phyloP scores from a whole-genome alignment of 768 basidiomycete species.

The Cyathus striatus region DNA sequence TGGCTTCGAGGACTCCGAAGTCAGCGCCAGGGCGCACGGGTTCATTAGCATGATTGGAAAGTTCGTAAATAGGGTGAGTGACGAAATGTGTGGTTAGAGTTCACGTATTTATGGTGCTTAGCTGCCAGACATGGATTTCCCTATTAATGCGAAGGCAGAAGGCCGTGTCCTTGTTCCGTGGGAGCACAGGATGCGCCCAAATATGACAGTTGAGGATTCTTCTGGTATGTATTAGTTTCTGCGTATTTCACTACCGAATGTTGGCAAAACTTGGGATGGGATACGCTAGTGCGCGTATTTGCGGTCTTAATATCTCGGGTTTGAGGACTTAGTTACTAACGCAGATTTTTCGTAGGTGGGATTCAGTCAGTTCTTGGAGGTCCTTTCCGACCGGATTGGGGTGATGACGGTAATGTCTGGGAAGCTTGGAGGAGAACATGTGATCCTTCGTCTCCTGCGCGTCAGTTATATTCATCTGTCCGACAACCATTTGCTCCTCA shows the following conservation, averaged over 20 bases:
- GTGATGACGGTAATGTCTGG: slow-evolving; percentile 82
- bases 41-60: slow-evolving; percentile 72
- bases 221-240: slow-evolving; percentile 32
- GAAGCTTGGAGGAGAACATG: slow-evolving; percentile 94
- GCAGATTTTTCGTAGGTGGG: too few species aligned
- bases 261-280: too few species aligned
- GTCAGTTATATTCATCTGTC: slow-evolving; percentile 77
- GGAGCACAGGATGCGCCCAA: slow-evolving; percentile 76
- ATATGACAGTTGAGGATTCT: slow-evolving; percentile 52
- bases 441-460: slow-evolving; percentile 68
- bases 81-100: neutral
- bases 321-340: too few species aligned
- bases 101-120: slow-evolving; percentile 21
- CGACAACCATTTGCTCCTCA: slow-evolving; percentile 40
- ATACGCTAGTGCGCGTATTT: too few species aligned
- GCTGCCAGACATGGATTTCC: slow-evolving; percentile 93
- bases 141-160: slow-evolving; percentile 91
- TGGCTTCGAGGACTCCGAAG: slow-evolving; percentile 60
- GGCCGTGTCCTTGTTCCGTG: slow-evolving; percentile 91
- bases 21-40: slow-evolving; percentile 72
- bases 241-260: too few species aligned
- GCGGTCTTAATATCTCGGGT: too few species aligned
- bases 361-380: slow-evolving; percentile 55
- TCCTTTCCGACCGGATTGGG: slow-evolving; percentile 81
- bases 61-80: slow-evolving; percentile 57